phyloP scores from a whole-genome alignment of 495 filamentous ascomycete genomes.

The Darksidea phi region DNA sequence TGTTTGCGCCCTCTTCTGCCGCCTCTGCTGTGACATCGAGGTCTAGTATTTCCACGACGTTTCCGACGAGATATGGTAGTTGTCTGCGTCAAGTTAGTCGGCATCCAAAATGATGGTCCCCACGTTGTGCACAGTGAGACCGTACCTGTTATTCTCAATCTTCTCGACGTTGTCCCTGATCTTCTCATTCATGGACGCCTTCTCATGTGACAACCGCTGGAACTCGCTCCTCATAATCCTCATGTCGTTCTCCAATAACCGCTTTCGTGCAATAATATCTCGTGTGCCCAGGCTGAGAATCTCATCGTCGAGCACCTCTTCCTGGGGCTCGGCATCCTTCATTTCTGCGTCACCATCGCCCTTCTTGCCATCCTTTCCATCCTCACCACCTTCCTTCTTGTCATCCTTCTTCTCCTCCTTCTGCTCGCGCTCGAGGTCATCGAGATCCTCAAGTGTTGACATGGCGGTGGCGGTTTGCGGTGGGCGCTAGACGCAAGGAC shows the following conservation, averaged over 20 bases:
- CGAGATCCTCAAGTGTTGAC: conserved; percentile 85
- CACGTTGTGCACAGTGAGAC: not conserved
- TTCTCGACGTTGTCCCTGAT: conserved; percentile 99
- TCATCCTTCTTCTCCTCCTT: conserved; percentile 70
- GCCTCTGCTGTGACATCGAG: conserved; percentile 95
- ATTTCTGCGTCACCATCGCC: conserved; percentile 76
- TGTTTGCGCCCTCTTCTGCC: conserved; percentile 95
- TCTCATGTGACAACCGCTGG: conserved; percentile 91
- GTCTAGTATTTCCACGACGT: conserved; percentile 94
- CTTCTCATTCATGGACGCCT: conserved; percentile 91
- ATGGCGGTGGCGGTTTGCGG: conserved; percentile 48
- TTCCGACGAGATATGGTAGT: conserved; percentile 96
- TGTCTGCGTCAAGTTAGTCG: conserved; percentile 60
- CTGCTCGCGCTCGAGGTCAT: conserved; percentile 72
- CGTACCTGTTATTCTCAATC: conserved; percentile 97
- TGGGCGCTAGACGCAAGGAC: not conserved
- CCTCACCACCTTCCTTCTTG: conserved; percentile 51
- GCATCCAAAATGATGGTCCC: not conserved
- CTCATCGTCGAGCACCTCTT: conserved; percentile 73
- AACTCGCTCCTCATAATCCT: conserved; percentile 98
- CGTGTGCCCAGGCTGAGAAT: conserved; percentile 85
- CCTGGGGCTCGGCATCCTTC: conserved; percentile 75
- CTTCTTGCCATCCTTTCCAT: conserved; percentile 53
- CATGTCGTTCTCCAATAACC: conserved; percentile 93
- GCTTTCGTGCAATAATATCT: conserved; percentile 83